Percentiles rank a stretch among this genome's conserved stretches.
Evolutionary conservation across 257 asterid genomes (phyloP).

Genomic region (Forsythia viridissima): DNA sequence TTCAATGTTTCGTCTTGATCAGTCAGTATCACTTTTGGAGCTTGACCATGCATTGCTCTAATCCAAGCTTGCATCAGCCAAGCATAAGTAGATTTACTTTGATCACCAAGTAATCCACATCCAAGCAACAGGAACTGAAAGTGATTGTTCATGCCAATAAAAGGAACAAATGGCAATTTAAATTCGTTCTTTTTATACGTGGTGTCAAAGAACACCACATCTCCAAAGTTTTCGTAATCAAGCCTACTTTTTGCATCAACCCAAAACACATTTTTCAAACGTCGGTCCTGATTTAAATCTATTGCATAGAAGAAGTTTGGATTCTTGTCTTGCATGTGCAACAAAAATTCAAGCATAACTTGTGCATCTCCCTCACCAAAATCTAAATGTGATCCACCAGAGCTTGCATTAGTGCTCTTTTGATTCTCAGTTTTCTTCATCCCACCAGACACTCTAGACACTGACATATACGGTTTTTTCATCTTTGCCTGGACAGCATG

Average conservation of each 20-base stretch:
- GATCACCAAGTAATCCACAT: conserved; percentile 46
- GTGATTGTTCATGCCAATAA: conserved; percentile 57
- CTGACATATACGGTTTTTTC: conserved; percentile 17
- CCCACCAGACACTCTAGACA: conserved; percentile 23
- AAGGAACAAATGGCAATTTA: conserved; percentile 47
- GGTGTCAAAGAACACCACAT: conserved; percentile 52
- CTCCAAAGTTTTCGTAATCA: conserved; percentile 42
- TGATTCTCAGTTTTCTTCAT: conserved; percentile 24
- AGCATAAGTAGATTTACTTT: conserved; percentile 41
- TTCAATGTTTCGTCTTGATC: conserved; percentile 46
- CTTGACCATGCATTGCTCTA: conserved; percentile 48
- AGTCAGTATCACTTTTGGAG: conserved; percentile 56
- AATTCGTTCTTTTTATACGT: conserved; percentile 32
- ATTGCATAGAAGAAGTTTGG: conserved; percentile 57
- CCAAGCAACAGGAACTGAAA: conserved; percentile 46
- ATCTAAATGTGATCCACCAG: conserved; percentile 26
- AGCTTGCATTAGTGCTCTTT: conserved; percentile 18
- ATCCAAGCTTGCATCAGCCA: conserved; percentile 60
- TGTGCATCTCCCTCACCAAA: conserved; percentile 45
- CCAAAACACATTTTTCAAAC: conserved; percentile 52
- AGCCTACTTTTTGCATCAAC: conserved; percentile 48
- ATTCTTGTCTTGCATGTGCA: conserved; percentile 51
- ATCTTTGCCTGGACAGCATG: conserved; percentile 23
- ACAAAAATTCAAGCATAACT: conserved; percentile 48
- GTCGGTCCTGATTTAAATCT: conserved; percentile 46